Percentiles rank a stretch among this genome's conserved stretches.
These are phyloP conservation scores for Paraphaeosphaeria minitans DNA, from an alignment of 2,329 filamentous ascomycete species.

Conservation along the genomic window DNA sequence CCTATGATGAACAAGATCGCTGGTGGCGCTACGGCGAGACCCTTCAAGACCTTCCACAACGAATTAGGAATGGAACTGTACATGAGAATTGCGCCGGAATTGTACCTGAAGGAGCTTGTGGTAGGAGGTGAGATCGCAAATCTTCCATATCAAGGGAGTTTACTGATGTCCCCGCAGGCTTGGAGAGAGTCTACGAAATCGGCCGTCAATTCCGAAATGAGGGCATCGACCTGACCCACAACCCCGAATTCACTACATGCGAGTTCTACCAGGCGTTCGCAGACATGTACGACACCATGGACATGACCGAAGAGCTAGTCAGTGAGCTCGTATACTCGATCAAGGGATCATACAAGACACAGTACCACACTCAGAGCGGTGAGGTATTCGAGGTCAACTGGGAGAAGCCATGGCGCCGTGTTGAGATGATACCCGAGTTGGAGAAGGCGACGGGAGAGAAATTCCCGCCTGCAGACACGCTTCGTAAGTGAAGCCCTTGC, in stretches of 20 bases:
- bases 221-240: constrained; percentile 89
- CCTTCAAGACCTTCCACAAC: constrained; percentile 95
- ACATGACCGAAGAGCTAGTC: constrained; percentile 90
- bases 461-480: constrained; percentile 80
- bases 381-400: constrained; percentile 93
- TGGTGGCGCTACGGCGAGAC: constrained; percentile 92
- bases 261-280: constrained; percentile 89
- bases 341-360: constrained; percentile 83
- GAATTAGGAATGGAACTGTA: constrained; percentile 93
- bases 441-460: constrained; percentile 90
- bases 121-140: constrained; percentile 67
- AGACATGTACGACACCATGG: constrained; percentile 80
- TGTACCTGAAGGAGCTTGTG: constrained; percentile 95
- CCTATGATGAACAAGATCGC: constrained; percentile 94
- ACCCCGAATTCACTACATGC: constrained; percentile 96
- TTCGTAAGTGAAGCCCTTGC: constrained; percentile 1
- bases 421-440: constrained; percentile 94
- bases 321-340: constrained; percentile 87
- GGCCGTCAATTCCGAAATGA: constrained; percentile 96
- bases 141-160: not conserved
- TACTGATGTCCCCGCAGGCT: constrained; percentile 47
- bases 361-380: constrained; percentile 83
- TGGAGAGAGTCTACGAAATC: constrained; percentile 94
- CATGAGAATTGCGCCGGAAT: constrained; percentile 91
- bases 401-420: constrained; percentile 88